A percentile compares a stretch with the other conserved stretches of the same genome.
phyloP scores from a whole-genome alignment of 257 asterid species.

The Misopates orontium region DNA sequence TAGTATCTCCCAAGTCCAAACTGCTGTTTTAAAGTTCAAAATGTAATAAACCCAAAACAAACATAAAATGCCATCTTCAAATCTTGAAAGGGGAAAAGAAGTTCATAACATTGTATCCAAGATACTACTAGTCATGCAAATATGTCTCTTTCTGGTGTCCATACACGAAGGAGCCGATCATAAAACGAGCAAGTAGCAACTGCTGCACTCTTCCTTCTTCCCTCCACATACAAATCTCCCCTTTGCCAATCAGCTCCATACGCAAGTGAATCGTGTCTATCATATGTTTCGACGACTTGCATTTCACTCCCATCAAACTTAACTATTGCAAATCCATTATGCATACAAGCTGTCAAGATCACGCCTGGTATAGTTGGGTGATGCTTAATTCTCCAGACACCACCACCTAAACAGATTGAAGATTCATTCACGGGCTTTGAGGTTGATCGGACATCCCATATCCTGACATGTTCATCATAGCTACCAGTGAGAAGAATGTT shows the following conservation, averaged over 20 bases:
- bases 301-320: constrained; percentile 40
- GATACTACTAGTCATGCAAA: constrained; percentile 20
- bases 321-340: constrained; percentile 78
- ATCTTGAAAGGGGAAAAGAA: neutral
- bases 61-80: neutral
- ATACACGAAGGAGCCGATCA: constrained; percentile 71
- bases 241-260: constrained; percentile 99
- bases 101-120: neutral
- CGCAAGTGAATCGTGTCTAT: constrained; percentile 76
- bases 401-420: constrained; percentile 68
- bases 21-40: too few relatives aligned
- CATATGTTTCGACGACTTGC: constrained; percentile 52
- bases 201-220: constrained; percentile 38
- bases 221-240: constrained; percentile 33
- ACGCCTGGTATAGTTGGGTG: constrained; percentile 62
- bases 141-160: constrained; percentile 52
- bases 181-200: constrained; percentile 93
- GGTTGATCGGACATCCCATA: constrained; percentile 83
- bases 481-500: constrained; percentile 73
- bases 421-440: constrained; percentile 55
- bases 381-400: constrained; percentile 94
- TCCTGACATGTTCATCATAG: constrained; percentile 77
- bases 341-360: constrained; percentile 88
- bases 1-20: too few relatives aligned
- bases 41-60: too few relatives aligned